Evolutionary conservation across 2,329 filamentous ascomycete species (phyloP).

Genomic region (Ascochyta clinopodiicola): DNA sequence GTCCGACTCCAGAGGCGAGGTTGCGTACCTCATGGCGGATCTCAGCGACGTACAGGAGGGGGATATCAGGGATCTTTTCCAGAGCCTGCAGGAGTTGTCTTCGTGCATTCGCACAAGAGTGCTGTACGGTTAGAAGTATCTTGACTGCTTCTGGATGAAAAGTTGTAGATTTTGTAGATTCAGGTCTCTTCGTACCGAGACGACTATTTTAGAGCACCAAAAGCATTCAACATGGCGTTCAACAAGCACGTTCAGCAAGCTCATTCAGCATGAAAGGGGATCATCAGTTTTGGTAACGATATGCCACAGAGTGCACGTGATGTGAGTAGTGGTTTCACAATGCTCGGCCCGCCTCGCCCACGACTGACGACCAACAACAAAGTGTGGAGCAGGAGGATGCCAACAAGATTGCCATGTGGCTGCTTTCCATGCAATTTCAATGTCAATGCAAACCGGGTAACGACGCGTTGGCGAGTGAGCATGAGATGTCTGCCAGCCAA

Average conservation of each 20-base stretch:
- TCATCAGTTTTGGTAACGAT: slow-evolving; percentile 5
- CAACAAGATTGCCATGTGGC: slow-evolving; percentile 4
- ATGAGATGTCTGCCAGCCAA: neutral
- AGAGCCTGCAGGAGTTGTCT: slow-evolving; percentile 78
- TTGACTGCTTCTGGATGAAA: neutral
- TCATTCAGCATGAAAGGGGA: neutral
- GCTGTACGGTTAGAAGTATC: slow-evolving; percentile 45
- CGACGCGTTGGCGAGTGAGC: slow-evolving; percentile 5
- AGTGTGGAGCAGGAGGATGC: slow-evolving; percentile 9
- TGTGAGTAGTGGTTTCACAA: slow-evolving; percentile 7
- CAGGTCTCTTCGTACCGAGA: slow-evolving; percentile 4
- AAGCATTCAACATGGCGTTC: slow-evolving; percentile 50
- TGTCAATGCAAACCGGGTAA: neutral
- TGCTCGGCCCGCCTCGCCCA: slow-evolving; percentile 4
- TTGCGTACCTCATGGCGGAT: slow-evolving; percentile 97
- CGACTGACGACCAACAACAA: slow-evolving; percentile 1
- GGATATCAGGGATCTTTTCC: slow-evolving; percentile 86
- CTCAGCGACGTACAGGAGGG: slow-evolving; percentile 82
- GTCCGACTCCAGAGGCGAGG: slow-evolving; percentile 90
- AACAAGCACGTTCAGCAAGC: neutral
- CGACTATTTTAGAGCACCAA: slow-evolving; percentile 16
- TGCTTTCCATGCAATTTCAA: slow-evolving; percentile 1
- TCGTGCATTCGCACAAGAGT: slow-evolving; percentile 61
- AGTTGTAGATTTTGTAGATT: slow-evolving; percentile 46
- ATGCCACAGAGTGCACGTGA: slow-evolving; percentile 6